Percentiles rank a stretch among this genome's conserved stretches.
Evolutionary conservation across 2,329 filamentous ascomycete species (phyloP).

Genomic region (Calonectria hongkongensis): DNA sequence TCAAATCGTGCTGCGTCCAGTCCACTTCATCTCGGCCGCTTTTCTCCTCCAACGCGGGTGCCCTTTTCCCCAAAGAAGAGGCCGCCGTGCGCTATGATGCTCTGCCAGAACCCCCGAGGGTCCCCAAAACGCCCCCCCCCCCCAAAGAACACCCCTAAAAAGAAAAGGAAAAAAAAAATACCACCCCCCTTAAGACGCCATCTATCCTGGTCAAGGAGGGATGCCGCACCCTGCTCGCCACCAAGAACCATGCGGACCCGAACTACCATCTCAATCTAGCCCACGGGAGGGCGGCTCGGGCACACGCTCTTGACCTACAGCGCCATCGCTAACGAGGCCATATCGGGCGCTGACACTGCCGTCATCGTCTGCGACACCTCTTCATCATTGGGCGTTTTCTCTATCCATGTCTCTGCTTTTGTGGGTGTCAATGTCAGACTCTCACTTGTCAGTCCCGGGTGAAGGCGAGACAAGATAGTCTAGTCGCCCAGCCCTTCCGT

Average conservation of each 20-base stretch:
- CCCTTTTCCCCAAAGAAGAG: too few species aligned
- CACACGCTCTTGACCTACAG: slow-evolving; percentile 18
- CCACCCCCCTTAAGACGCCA: slow-evolving; percentile 34
- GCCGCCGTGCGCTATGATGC: neutral
- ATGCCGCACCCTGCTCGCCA: slow-evolving; percentile 31
- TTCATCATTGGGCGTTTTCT: slow-evolving; percentile 22
- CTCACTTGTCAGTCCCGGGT: slow-evolving; percentile 6
- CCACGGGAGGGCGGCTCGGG: slow-evolving; percentile 38
- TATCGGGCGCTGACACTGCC: slow-evolving; percentile 26
- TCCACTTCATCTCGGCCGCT: neutral
- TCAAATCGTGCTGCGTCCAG: slow-evolving; percentile 23
- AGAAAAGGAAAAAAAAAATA: slow-evolving; percentile 5
- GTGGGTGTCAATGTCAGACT: slow-evolving; percentile 33
- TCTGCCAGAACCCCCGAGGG: neutral
- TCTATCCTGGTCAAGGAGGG: slow-evolving; percentile 21
- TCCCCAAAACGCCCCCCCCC: neutral
- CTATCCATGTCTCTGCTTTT: slow-evolving; percentile 18
- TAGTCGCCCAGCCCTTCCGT: slow-evolving; percentile 15
- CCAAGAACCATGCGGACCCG: slow-evolving; percentile 31
- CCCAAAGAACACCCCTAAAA: neutral
- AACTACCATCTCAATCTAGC: slow-evolving; percentile 37
- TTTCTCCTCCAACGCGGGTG: neutral
- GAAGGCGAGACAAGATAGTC: slow-evolving; percentile 20
- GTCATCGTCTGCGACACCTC: slow-evolving; percentile 32
- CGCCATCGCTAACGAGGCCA: slow-evolving; percentile 23